phyloP scores from a whole-genome alignment of 768 basidiomycete genomes.

The Paxillus rubicundulus region DNA sequence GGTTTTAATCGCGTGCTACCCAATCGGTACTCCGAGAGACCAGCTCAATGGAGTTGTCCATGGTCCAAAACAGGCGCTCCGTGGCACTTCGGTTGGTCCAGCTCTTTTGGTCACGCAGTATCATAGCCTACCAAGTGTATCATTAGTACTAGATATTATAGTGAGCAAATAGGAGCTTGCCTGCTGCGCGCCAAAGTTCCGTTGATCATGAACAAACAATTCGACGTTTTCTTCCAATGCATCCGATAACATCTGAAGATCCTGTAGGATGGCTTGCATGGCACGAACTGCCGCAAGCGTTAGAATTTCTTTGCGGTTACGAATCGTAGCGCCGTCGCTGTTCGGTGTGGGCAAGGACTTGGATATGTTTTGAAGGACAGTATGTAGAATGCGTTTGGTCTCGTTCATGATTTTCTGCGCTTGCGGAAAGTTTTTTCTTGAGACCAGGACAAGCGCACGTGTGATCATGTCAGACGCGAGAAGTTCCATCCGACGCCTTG shows the following conservation, averaged over 20 bases:
- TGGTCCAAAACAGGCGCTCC: slow-evolving; percentile 90
- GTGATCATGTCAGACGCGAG: slow-evolving; percentile 98
- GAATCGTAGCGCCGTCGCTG: slow-evolving; percentile 42
- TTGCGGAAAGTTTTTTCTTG: slow-evolving; percentile 84
- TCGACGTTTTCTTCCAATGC: slow-evolving; percentile 90
- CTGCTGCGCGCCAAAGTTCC: slow-evolving; percentile 98
- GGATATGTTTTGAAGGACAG: slow-evolving; percentile 82
- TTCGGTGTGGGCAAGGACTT: slow-evolving; percentile 64
- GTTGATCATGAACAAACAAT: slow-evolving; percentile 87
- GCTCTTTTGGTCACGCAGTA: slow-evolving; percentile 91
- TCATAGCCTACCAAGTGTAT: slow-evolving; percentile 70
- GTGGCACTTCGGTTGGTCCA: slow-evolving; percentile 92
- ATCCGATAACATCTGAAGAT: slow-evolving; percentile 83
- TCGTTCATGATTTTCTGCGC: slow-evolving; percentile 89
- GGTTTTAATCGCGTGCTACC: slow-evolving; percentile 65
- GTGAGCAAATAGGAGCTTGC: slow-evolving; percentile 38
- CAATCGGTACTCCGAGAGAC: slow-evolving; percentile 84
- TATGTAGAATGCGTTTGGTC: slow-evolving; percentile 90
- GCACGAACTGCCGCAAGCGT: slow-evolving; percentile 73
- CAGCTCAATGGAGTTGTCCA: slow-evolving; percentile 86
- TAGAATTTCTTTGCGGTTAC: slow-evolving; percentile 77
- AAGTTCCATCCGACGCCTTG: slow-evolving; percentile 93
- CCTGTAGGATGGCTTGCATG: slow-evolving; percentile 81
- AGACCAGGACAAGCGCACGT: slow-evolving; percentile 87
- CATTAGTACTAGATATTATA: slow-evolving; percentile 2